These are phyloP conservation scores for Candida michaelii DNA, from an alignment of 805 yeast genomes.

Conservation along the genomic window DNA sequence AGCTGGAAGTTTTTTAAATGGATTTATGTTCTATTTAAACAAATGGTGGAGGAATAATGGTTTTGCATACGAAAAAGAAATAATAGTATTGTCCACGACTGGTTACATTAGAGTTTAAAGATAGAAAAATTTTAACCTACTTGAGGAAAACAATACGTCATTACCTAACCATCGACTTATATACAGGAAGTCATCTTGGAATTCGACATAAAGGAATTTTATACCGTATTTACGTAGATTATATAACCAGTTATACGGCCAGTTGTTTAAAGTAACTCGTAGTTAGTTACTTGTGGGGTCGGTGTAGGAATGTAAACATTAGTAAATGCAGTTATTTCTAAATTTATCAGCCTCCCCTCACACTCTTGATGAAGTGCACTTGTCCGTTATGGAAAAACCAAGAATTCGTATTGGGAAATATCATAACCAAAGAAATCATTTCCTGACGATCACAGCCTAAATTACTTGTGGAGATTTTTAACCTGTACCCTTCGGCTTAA, in stretches of 20 bases:
- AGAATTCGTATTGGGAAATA: not conserved
- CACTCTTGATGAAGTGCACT: too few relatives aligned
- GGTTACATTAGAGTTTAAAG: not conserved
- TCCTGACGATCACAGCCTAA: not conserved
- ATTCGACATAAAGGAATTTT: not conserved
- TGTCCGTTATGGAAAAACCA: too few relatives aligned
- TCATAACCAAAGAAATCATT: constrained; percentile 1
- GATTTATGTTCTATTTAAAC: not conserved
- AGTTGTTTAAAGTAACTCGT: too few relatives aligned
- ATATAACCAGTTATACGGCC: too few relatives aligned
- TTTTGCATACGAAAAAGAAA: not conserved
- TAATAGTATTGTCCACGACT: not conserved
- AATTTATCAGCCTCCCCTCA: too few relatives aligned
- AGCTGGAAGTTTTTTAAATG: not conserved
- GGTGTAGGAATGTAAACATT: too few relatives aligned
- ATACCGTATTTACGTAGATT: not conserved
- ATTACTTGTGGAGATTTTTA: not conserved
- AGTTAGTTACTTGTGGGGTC: too few relatives aligned
- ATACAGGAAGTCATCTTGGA: constrained; percentile 4
- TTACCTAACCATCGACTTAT: not conserved
- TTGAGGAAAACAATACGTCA: constrained; percentile 1
- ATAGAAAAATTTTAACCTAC: not conserved
- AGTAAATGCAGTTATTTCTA: too few relatives aligned
- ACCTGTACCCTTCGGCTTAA: not conserved
- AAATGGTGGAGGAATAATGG: not conserved